Percentiles rank a stretch among this genome's conserved stretches.
These are phyloP conservation scores for Moesziomyces sp. DNA, from an alignment of 1,284 basidiomycete genomes.

Conservation along the genomic window DNA sequence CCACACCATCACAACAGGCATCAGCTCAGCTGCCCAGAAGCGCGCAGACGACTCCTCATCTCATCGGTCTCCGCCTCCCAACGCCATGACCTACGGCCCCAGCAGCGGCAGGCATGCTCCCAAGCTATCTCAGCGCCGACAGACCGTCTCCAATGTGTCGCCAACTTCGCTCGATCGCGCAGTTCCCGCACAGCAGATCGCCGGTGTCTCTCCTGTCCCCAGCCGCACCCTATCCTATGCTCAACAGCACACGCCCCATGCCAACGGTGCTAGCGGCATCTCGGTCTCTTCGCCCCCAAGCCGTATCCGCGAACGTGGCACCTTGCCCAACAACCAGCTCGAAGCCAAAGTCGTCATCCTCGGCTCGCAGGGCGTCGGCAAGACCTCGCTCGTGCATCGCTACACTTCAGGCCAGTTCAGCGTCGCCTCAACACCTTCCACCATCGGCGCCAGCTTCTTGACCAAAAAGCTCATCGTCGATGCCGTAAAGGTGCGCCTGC, in stretches of 20 bases:
- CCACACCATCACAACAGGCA: constrained; percentile 27
- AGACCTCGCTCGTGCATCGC: constrained; percentile 90
- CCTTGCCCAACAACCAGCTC: constrained; percentile 68
- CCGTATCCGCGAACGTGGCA: constrained; percentile 24
- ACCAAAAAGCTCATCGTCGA: constrained; percentile 92
- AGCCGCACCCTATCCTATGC: constrained; percentile 22
- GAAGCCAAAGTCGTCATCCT: constrained; percentile 98
- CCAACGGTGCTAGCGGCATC: constrained; percentile 4
- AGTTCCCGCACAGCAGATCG: background rate
- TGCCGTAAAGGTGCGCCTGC: constrained; percentile 82
- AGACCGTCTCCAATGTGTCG: constrained; percentile 43
- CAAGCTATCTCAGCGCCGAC: constrained; percentile 23
- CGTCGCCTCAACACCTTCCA: constrained; percentile 71
- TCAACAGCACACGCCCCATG: constrained; percentile 14
- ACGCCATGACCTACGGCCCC: constrained; percentile 27
- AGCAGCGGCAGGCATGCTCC: constrained; percentile 34
- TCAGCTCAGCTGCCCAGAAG: constrained; percentile 11
- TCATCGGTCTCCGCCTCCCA: constrained; percentile 16
- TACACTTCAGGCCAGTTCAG: constrained; percentile 80
- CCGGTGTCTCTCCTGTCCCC: constrained; percentile 20
- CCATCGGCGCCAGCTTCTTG: constrained; percentile 93
- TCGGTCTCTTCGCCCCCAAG: constrained; percentile 13
- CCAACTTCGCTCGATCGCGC: constrained; percentile 15
- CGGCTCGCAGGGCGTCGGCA: constrained; percentile 95
- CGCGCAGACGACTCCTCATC: constrained; percentile 2